A percentile compares a stretch with the other conserved stretches of the same genome.
These are phyloP conservation scores for Mycena capillaripes DNA, from an alignment of 768 basidiomycete species.

Conservation along the genomic window DNA sequence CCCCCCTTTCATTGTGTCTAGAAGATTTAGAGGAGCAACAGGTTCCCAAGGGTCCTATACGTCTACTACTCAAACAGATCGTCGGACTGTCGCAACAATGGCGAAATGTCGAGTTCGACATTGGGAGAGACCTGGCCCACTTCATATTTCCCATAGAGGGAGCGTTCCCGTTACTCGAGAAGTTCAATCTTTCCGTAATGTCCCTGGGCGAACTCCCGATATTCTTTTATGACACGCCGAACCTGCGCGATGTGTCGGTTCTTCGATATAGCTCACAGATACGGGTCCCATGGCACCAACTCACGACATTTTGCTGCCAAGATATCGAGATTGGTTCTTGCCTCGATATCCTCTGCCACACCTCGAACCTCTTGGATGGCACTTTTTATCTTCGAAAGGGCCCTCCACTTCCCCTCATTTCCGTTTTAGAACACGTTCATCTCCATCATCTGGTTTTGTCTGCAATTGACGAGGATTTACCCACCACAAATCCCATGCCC, in stretches of 20 bases:
- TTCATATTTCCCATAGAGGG: neutral
- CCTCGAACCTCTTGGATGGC: neutral
- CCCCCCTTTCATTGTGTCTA: neutral
- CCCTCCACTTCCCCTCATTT: neutral
- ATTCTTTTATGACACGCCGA: constrained; percentile 5
- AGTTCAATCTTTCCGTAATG: neutral
- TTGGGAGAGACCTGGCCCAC: neutral
- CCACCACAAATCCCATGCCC: neutral
- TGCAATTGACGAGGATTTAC: neutral
- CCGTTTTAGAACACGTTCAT: neutral
- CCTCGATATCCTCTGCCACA: neutral
- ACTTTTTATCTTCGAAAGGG: neutral
- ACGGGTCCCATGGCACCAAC: constrained; percentile 12
- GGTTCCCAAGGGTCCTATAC: neutral
- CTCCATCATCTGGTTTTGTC: neutral
- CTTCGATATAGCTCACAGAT: neutral
- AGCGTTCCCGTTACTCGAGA: neutral
- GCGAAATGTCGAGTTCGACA: neutral
- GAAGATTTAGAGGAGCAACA: neutral
- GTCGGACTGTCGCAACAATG: neutral
- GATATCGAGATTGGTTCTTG: neutral
- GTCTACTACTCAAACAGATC: neutral
- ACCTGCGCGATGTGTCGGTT: neutral
- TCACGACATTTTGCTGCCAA: neutral
- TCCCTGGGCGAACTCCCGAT: neutral